phyloP scores from a whole-genome alignment of 1,284 basidiomycete genomes.

The Leucoagaricus sp. region DNA sequence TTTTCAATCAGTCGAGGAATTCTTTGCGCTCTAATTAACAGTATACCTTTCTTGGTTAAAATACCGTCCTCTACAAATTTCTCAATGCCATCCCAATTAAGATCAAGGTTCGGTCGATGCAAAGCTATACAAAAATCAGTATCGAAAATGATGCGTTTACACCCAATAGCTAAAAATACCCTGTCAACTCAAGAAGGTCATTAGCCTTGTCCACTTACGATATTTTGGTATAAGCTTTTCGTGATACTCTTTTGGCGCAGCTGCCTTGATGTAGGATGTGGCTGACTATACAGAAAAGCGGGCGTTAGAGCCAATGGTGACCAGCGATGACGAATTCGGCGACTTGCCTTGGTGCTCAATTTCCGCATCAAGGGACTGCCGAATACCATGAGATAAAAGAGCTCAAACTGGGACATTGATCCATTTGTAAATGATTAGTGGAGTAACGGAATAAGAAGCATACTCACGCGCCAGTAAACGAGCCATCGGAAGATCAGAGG shows the following conservation, averaged over 20 bases:
- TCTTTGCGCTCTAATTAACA: neutral
- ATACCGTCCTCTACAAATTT: conserved; percentile 24
- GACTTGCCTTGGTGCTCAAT: conserved; percentile 20
- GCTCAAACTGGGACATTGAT: conserved; percentile 24
- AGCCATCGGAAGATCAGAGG: conserved; percentile 35
- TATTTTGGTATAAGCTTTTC: conserved; percentile 43
- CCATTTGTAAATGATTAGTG: neutral
- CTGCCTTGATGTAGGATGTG: conserved; percentile 35
- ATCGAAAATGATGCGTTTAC: conserved; percentile 31
- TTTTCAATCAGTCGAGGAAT: neutral
- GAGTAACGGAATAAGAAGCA: neutral
- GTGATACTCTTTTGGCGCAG: conserved; percentile 42
- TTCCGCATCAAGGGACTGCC: conserved; percentile 19
- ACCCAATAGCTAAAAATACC: conserved; percentile 29
- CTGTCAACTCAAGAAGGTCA: no score
- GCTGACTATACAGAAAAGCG: conserved; percentile 26
- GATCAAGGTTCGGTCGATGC: conserved; percentile 28
- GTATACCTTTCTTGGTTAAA: conserved; percentile 23
- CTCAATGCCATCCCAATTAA: conserved; percentile 25
- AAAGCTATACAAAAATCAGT: conserved; percentile 27
- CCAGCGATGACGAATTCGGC: no score
- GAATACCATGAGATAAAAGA: conserved; percentile 30
- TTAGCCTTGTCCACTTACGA: conserved; percentile 28
- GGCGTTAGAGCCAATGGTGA: no score
- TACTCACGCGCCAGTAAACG: conserved; percentile 32